Base-by-base conservation (phyloP, 2,329 filamentous ascomycete species). In the Sporothrix inflata region DNA sequence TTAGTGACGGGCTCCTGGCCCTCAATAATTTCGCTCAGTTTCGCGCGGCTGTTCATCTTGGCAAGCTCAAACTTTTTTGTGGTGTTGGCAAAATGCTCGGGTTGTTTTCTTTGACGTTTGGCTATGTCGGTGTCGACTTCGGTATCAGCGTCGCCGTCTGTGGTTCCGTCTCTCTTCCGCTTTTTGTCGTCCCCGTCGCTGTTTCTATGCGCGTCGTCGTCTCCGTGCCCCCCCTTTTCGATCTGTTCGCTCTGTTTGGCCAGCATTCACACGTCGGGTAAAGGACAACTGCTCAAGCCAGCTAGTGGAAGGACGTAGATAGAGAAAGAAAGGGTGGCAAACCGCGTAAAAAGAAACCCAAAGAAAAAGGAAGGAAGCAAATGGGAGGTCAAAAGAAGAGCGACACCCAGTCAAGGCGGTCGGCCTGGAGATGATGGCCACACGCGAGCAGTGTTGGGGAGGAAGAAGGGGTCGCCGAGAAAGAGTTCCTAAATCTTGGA, bases 1-100 rank as follows among this genome's bases (percentile, higher is more conserved):
- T 76, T 76, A 61, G 80, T 77, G 57, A 80, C 67, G 34, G 76
- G 76, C 65, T 80, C 79, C 71, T 81, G 80, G 45, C 74, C 76
- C 63, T 76, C 76, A 70, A 80, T 74, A 61, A 78, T 73, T 53
- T 47, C 65, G 57, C 45, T 61, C 38, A 75, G 42, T n/a, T 74
- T 73, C 11, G 67, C 53, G 21, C 73, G 72, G 55, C 67, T 71
- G 71, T 77, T 75, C 72, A 74, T 77, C 49, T 68, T 74, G 69
- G 51, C 69, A 9, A 70, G 67, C 21, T 74, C 72, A n/a, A 67
- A 66, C 16, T 69, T 69, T 16, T 73, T 74, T 19, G 66, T 19
- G 4, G 66, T 55, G 49, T 6, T 14, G 27, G 24, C 68, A 49
- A 19, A 7, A 19, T 4, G 57, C 27, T 45, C 30, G 6, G 42